Base-by-base conservation (phyloP, 2,329 filamentous ascomycete species). In the Cladophialophora bantiana region DNA sequence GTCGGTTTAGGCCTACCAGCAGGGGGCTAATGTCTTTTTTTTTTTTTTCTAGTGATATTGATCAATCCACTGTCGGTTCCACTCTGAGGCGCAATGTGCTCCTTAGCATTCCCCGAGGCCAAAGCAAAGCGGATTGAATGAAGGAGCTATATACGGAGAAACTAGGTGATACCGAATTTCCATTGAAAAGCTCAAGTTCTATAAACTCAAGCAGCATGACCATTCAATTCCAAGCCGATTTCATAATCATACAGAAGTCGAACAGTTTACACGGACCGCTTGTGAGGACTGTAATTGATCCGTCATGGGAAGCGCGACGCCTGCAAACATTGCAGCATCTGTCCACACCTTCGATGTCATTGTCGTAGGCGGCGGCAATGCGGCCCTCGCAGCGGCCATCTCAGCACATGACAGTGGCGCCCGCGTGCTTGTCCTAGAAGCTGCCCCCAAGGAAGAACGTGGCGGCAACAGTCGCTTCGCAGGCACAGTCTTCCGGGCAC, bases 321-420 rank as follows among this genome's bases (percentile, higher is more conserved):
- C 32, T 12, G 20, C 35, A 4, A 10, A 26, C 35, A 50, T 12
- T 10, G 15, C 10, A 36, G 35, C 7, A 31, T 4, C 18, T 10
- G n/a, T n/a, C 3, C 18, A 40, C 15, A 54, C 31, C 20, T 63
- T 32, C 63, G 76, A 78, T 58, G 74, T 76, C 67, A 74, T 90
- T 6, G 82, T 91, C 7, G 78, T 88, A 36, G 88, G 89, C 26
- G 82, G 84, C 57, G 88, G 88, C 58, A 89, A 89, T 71, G 88
- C 88, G 10, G 88, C 88, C 13, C 86, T 89, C 75, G 82, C 79
- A 12, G 83, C 88, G 2, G 88, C 87, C 7, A 78, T 85, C 7
- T 84, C 86, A 0, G 86, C 88, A 2, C 80, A 81, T 0, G 76
- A 87, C 65, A 72, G 78, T 58, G 81, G 83, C 3, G 79, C 80